Conservation (phyloP, 371 early-diverging fungal species). For the Saksenaea oblongispora region DNA sequence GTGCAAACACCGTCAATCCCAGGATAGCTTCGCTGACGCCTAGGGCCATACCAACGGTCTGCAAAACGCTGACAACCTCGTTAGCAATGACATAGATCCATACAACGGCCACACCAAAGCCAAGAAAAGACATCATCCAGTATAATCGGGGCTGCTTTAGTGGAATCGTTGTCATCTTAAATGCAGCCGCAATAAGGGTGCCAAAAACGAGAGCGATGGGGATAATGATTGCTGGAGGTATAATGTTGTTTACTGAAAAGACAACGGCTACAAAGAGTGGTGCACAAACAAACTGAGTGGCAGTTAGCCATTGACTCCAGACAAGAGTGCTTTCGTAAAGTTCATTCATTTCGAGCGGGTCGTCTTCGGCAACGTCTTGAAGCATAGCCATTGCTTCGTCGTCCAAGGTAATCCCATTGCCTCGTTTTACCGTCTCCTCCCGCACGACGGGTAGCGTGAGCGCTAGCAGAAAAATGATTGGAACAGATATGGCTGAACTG, state of each 20-base stretch:
- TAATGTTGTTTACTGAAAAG: constrained; percentile 25
- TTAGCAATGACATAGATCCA: constrained; percentile 87
- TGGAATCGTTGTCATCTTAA: constrained; percentile 35
- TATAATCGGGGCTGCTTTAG: constrained; percentile 32
- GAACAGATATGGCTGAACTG: constrained; percentile 52
- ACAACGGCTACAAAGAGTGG: constrained; percentile 41
- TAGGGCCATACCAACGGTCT: constrained; percentile 75
- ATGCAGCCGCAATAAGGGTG: constrained; percentile 10
- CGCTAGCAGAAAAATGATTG: constrained; percentile 54
- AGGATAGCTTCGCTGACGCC: constrained; percentile 79
- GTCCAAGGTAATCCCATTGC: constrained; percentile 17
- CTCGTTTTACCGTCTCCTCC: constrained; percentile 26
- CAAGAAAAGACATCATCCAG: constrained; percentile 64
- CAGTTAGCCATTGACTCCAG: constrained; percentile 55
- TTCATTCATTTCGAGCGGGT: constrained; percentile 14
- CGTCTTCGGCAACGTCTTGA: constrained; percentile 21
- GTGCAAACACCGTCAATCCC: constrained; percentile 81
- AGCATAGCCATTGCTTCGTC: constrained; percentile 32
- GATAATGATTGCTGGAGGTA: constrained; percentile 20
- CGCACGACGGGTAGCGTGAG: constrained; percentile 64
- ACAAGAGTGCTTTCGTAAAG: constrained; percentile 3
- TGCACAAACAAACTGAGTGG: constrained; percentile 39
- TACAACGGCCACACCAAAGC: constrained; percentile 68
- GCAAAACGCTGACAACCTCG: constrained; percentile 82
- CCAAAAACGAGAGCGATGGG: constrained; percentile 30